phyloP scores from a whole-genome alignment of 495 filamentous ascomycete genomes.

The Apiosordaria backusii region DNA sequence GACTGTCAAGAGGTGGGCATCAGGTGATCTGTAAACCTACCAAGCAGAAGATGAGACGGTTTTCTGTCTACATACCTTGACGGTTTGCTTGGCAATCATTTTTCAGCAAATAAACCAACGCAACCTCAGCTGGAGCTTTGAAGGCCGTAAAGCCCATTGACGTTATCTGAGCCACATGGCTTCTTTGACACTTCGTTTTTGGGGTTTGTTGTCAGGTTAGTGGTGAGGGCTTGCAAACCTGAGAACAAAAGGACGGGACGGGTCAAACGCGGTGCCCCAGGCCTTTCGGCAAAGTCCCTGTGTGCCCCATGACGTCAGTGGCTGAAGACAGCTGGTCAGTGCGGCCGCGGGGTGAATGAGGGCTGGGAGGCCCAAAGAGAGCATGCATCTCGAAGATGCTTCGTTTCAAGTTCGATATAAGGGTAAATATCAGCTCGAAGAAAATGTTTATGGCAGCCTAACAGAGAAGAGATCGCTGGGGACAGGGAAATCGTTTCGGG shows the following conservation, averaged over 20 bases:
- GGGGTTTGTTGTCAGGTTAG: not conserved
- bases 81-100: not conserved
- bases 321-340: not conserved
- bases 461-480: not conserved
- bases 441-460: not conserved
- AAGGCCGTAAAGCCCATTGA: not conserved
- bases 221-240: not conserved
- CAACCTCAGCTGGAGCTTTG: not conserved
- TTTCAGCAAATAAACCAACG: not conserved
- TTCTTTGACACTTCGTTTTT: not conserved
- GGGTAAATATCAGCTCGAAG: not conserved
- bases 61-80: not conserved
- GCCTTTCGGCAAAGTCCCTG: not conserved
- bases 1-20: not conserved
- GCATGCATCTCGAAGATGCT: too few relatives aligned
- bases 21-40: not conserved
- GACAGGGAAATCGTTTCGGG: not conserved
- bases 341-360: not conserved
- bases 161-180: not conserved
- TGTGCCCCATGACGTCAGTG: slow-evolving; percentile 1
- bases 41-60: not conserved
- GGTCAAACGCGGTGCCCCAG: not conserved
- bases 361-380: too few relatives aligned
- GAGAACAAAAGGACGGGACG: not conserved
- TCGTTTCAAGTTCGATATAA: not conserved